Conservation (phyloP, 2,329 filamentous ascomycete genomes). For the Ceratocystis huliohia region DNA sequence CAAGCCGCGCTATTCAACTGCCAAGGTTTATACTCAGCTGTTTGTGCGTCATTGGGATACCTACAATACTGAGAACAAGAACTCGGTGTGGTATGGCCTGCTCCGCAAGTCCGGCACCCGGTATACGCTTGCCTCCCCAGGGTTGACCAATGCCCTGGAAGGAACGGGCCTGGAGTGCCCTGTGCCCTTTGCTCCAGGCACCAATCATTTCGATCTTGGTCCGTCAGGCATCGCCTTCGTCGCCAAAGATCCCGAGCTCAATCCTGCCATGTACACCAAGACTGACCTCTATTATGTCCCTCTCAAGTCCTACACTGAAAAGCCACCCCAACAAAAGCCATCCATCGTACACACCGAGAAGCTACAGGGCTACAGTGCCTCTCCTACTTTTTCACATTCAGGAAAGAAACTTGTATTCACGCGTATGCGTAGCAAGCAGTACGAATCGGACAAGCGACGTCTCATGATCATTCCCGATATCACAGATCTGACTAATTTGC, state of each 20-base stretch:
- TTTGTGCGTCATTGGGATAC: conserved; percentile 76
- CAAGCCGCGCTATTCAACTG: conserved; percentile 48
- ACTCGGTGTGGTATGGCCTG: conserved; percentile 60
- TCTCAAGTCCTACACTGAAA: conserved; percentile 43
- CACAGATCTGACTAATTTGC: conserved; percentile 41
- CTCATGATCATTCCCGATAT: conserved; percentile 53
- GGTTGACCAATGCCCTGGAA: conserved; percentile 51
- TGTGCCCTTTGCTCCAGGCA: conserved; percentile 64
- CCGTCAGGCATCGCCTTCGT: conserved; percentile 56
- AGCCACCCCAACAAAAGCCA: conserved; percentile 32
- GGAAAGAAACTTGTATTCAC: conserved; percentile 62
- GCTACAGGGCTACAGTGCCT: conserved; percentile 51
- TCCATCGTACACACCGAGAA: conserved; percentile 41
- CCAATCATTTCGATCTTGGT: conserved; percentile 67
- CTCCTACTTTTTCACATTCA: conserved; percentile 61
- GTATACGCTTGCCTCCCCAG: conserved; percentile 33
- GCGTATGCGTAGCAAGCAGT: conserved; percentile 62
- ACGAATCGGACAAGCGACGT: conserved; percentile 68
- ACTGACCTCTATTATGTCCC: conserved; percentile 66
- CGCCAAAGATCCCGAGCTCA: conserved; percentile 58
- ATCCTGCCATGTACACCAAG: conserved; percentile 65
- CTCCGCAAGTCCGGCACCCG: conserved; percentile 31
- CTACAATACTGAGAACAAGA: conserved; percentile 57
- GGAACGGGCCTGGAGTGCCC: conserved; percentile 51
- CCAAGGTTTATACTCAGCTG: conserved; percentile 58